phyloP scores from a whole-genome alignment of 2,329 filamentous ascomycete species.

The Ceratocystis colombiana region DNA sequence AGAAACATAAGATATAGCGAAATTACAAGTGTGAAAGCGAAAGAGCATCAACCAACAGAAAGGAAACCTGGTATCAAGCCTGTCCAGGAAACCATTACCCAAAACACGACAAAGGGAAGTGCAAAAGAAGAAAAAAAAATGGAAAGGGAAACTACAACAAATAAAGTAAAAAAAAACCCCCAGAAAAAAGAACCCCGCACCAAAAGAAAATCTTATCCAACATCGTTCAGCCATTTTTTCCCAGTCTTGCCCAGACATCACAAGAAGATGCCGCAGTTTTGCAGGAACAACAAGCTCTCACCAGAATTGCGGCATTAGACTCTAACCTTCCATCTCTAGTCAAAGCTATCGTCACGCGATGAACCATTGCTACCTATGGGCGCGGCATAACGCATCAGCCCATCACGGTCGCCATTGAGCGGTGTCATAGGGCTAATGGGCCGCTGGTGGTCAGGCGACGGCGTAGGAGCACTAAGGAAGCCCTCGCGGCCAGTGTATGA shows the following conservation, averaged over 20 bases:
- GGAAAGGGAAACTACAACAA: conserved; percentile 1
- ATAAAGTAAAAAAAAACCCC: background rate
- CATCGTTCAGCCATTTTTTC: conserved; percentile 6
- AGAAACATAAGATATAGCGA: conserved; percentile 1
- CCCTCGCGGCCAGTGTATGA: conserved; percentile 17
- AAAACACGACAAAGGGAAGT: conserved; percentile 1
- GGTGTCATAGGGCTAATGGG: conserved; percentile 29
- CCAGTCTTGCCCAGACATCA: background rate
- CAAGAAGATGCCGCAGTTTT: background rate
- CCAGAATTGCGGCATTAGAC: background rate
- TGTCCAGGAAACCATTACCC: conserved; percentile 4
- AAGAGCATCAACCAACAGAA: conserved; percentile 11
- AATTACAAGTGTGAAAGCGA: conserved; percentile 5
- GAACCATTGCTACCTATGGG: conserved; percentile 29
- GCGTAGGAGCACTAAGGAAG: background rate
- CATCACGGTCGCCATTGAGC: conserved; percentile 29
- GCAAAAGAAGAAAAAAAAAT: background rate
- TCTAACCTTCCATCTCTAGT: background rate
- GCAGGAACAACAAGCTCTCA: too few species aligned
- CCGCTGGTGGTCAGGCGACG: conserved; percentile 20
- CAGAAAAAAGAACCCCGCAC: background rate
- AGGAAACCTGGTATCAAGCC: conserved; percentile 9
- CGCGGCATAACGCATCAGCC: conserved; percentile 33
- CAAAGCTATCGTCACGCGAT: background rate
- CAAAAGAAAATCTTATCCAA: background rate